These are phyloP conservation scores for Hortiboletus campestris DNA, from an alignment of 768 basidiomycete species.

Conservation along the genomic window DNA sequence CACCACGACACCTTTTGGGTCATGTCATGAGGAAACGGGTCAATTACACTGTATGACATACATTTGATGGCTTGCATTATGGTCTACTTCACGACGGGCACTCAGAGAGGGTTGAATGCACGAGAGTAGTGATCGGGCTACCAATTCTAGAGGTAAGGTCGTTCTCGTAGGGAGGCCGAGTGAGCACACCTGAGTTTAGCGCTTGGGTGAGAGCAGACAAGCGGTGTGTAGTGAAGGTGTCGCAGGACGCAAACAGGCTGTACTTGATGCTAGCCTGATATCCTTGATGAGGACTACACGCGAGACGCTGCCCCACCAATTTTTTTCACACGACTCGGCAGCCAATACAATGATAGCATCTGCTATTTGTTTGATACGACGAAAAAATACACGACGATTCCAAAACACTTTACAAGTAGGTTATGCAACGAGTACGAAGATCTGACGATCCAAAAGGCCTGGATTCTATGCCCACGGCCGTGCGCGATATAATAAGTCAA, in stretches of 20 bases:
- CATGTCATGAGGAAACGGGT: constrained; percentile 31
- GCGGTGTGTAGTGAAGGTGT: not conserved
- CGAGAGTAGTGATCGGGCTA: constrained; percentile 17
- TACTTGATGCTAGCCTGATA: constrained; percentile 29
- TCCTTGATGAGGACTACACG: constrained; percentile 25
- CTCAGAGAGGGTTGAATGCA: constrained; percentile 11
- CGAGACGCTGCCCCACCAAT: constrained; percentile 14
- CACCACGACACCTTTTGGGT: constrained; percentile 83
- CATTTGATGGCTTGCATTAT: constrained; percentile 92
- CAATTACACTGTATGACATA: constrained; percentile 36
- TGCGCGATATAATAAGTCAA: constrained; percentile 14
- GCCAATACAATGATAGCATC: constrained; percentile 2
- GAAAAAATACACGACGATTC: constrained; percentile 25
- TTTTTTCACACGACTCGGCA: constrained; percentile 25
- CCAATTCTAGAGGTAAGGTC: constrained; percentile 11
- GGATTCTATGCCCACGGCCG: constrained; percentile 4
- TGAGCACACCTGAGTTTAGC: constrained; percentile 3
- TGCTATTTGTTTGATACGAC: constrained; percentile 1
- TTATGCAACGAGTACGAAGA: constrained; percentile 21
- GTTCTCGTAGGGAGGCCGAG: not conserved
- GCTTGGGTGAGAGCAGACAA: not conserved
- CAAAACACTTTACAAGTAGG: constrained; percentile 36
- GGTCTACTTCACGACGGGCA: constrained; percentile 16
- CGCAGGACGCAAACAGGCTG: constrained; percentile 17
- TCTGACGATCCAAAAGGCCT: constrained; percentile 1